Evolutionary conservation across 1,284 basidiomycete genomes (phyloP).

Genomic region (Ustilago xerochloae): DNA sequence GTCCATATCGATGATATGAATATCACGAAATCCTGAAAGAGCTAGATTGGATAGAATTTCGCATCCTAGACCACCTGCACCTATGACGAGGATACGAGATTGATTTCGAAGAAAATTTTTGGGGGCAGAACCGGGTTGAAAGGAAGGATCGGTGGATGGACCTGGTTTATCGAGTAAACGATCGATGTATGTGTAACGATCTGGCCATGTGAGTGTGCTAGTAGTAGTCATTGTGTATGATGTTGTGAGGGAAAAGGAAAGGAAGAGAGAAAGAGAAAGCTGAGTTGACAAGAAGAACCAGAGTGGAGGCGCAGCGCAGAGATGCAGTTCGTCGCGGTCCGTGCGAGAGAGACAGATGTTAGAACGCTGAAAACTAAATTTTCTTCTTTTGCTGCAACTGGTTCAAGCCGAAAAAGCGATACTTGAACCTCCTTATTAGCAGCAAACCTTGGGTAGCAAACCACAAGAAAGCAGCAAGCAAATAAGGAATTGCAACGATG

Average conservation of each 20-base stretch:
- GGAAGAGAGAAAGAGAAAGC: background rate
- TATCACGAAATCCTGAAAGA: constrained; percentile 89
- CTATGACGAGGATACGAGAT: constrained; percentile 95
- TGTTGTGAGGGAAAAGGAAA: background rate
- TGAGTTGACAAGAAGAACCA: too few relatives aligned
- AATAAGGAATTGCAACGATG: too few relatives aligned
- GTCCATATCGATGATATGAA: constrained; percentile 99
- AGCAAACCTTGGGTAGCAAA: too few relatives aligned
- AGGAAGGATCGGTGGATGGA: constrained; percentile 55
- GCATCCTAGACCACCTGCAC: constrained; percentile 65
- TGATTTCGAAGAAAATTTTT: constrained; percentile 85
- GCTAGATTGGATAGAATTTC: constrained; percentile 66
- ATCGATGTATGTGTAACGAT: constrained; percentile 59
- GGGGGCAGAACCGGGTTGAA: constrained; percentile 71
- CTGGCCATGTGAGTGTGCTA: constrained; percentile 12
- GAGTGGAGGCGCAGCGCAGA: too few relatives aligned
- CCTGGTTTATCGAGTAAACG: constrained; percentile 83
- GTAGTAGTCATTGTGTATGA: background rate
- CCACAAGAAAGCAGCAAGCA: too few relatives aligned
- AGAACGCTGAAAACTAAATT: too few relatives aligned
- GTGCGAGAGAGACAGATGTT: too few relatives aligned
- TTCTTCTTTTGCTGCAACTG: too few relatives aligned
- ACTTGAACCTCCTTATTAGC: too few relatives aligned
- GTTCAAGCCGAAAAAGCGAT: too few relatives aligned
- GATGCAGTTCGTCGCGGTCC: too few relatives aligned